phyloP scores from a whole-genome alignment of 495 filamentous ascomycete species.

The Aspergillus egyptiacus region DNA sequence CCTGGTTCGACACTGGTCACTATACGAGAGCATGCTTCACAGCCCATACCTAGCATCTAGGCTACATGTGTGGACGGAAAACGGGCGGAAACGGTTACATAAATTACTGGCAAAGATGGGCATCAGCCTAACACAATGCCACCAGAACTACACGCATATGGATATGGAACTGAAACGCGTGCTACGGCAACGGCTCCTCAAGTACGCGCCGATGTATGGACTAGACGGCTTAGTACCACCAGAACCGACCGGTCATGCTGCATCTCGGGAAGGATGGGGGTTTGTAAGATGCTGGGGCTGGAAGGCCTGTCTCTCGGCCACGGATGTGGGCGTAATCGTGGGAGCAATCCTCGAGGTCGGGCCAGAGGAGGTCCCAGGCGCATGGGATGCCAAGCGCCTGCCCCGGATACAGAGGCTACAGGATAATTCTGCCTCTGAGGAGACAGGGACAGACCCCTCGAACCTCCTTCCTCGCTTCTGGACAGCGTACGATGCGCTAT shows the following conservation, averaged over 20 bases:
- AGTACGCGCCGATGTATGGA: conserved; percentile 85
- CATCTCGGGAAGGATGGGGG: conserved; percentile 78
- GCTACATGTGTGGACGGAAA: conserved; percentile 90
- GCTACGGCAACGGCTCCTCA: conserved; percentile 75
- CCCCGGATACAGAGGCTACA: conserved; percentile 26
- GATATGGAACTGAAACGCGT: conserved; percentile 94
- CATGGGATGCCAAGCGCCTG: conserved; percentile 35
- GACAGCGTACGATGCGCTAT: conserved; percentile 86
- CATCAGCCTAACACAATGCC: conserved; percentile 85
- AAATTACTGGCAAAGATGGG: conserved; percentile 98
- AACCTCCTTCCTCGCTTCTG: conserved; percentile 65
- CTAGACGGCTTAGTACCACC: conserved; percentile 84
- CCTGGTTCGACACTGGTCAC: conserved; percentile 89
- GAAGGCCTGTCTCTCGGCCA: conserved; percentile 87
- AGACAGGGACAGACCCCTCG: conserved; percentile 30
- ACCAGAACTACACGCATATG: conserved; percentile 95
- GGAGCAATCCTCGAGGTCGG: conserved; percentile 91
- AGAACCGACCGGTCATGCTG: conserved; percentile 45
- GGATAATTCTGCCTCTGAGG: conserved; percentile 29
- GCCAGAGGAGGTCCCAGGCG: conserved; percentile 29
- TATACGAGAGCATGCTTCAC: conserved; percentile 98
- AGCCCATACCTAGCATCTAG: conserved; percentile 90
- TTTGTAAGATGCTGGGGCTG: conserved; percentile 98
- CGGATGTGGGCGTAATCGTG: conserved; percentile 84
- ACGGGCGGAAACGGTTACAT: conserved; percentile 82